Evolutionary conservation across 306 rosid species (phyloP), one percentile per base, ranked within the genome.

Genomic region (Notholithocarpus densiflorus): DNA sequence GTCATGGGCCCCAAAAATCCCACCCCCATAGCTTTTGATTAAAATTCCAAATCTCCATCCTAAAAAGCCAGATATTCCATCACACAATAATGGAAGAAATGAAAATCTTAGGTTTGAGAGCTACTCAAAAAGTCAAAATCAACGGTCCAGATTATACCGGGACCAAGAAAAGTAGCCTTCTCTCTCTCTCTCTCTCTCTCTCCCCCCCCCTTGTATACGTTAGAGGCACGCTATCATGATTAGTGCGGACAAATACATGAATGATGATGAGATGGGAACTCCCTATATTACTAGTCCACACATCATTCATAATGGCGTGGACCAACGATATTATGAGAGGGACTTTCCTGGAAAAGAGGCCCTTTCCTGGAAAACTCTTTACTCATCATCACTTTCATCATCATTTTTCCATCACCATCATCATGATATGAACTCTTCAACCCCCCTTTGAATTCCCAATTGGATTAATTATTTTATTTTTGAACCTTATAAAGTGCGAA

Each of bases 311-410:
- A 55, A 71, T 79, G 75, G 32, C 59, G 86, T 91, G 91, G 92
- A 88, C 91, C 94, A 74, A 84, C 77, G 45, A 86, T 85, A 74
- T 89, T 27, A 79, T 85, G 89, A 86, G 77, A 11, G 76, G 60
- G 86, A 85, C 90, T 85, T 93, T 85, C 89, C 84, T 43, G 75
- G 82, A 72, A 87, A 88, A 90, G 87, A 75, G 79, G 61, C 82
- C 82, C 92, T 90, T 91, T 94, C 91, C 91, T 34, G 87, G 97
- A 90, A 92, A 82, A 77, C 88, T 83, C 75, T 74, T 84, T 48
- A 84, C 59, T 77, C 83, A 70, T 84, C 80, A 66, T 85, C 88
- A 56, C 86, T 78, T 77, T 83, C 89, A 85, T 86, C 87, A 75
- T 79, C 84, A 73, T 23, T 85, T 77, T 86, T 77, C 85, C 71